Evolutionary conservation across 2,329 filamentous ascomycete species (phyloP).

Genomic region (Annulohypoxylon truncatum): DNA sequence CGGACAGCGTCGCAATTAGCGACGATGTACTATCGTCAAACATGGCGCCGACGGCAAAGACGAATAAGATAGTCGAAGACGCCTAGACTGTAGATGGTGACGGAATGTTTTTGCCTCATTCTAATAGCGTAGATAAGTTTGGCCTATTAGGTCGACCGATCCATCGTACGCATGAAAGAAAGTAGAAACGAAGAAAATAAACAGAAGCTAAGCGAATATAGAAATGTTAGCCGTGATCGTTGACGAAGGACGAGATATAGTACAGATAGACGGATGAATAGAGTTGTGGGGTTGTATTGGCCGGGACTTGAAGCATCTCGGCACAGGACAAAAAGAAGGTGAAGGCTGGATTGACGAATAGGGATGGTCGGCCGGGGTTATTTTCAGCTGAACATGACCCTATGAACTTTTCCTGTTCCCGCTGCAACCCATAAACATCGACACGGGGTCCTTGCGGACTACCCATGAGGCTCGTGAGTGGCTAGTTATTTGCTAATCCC

Average conservation of each 20-base stretch:
- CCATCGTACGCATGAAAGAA: not conserved
- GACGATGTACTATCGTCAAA: conserved; percentile 8
- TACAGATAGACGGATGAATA: conserved; percentile 32
- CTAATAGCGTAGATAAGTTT: not conserved
- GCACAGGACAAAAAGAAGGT: conserved; percentile 17
- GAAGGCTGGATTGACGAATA: conserved; percentile 35
- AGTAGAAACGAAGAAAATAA: not conserved
- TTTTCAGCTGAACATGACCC: conserved; percentile 31
- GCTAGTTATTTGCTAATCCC: conserved; percentile 4
- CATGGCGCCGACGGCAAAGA: conserved; percentile 19
- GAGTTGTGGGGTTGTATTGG: conserved; percentile 34
- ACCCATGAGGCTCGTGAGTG: conserved; percentile 5
- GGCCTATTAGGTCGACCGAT: conserved; percentile 5
- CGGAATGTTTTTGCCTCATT: conserved; percentile 9
- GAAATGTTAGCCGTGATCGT: conserved; percentile 5
- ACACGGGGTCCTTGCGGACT: not conserved
- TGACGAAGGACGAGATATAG: not conserved
- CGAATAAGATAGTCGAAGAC: conserved; percentile 1
- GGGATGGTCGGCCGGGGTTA: not conserved
- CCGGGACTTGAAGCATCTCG: conserved; percentile 7
- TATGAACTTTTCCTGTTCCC: conserved; percentile 27
- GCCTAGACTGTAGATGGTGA: not conserved
- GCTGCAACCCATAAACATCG: conserved; percentile 18
- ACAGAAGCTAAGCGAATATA: conserved; percentile 13
- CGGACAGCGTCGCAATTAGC: conserved; percentile 6